These are phyloP conservation scores for Aphanomyces astaci DNA, from an alignment of 352 stramenopile species.

Conservation along the genomic window DNA sequence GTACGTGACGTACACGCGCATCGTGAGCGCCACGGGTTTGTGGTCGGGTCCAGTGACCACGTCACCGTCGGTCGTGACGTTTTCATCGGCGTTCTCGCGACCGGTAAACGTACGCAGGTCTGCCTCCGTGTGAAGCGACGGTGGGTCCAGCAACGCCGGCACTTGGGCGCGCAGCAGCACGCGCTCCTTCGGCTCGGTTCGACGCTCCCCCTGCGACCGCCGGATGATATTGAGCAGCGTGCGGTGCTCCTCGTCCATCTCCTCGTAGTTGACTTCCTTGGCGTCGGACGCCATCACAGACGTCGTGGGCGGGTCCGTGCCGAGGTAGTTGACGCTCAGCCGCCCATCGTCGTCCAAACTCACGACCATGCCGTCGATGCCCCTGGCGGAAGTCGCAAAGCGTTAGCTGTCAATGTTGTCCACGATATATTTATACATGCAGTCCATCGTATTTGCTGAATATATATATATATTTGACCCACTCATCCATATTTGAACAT, in stretches of 20 bases:
- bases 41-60: not conserved
- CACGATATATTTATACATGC: too few relatives aligned
- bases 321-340: slow-evolving; percentile 81
- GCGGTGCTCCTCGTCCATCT: slow-evolving; percentile 87
- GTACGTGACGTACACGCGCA: slow-evolving; percentile 81
- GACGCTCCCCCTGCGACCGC: slow-evolving; percentile 52
- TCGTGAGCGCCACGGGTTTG: slow-evolving; percentile 45
- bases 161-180: slow-evolving; percentile 73
- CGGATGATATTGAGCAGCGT: slow-evolving; percentile 82
- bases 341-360: slow-evolving; percentile 63
- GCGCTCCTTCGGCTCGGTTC: slow-evolving; percentile 59
- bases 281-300: slow-evolving; percentile 43
- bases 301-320: slow-evolving; percentile 78
- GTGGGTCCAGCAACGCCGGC: slow-evolving; percentile 49
- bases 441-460: too few relatives aligned
- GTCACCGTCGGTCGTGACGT: not conserved
- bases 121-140: not conserved
- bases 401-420: too few relatives aligned
- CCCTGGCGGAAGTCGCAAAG: too few relatives aligned
- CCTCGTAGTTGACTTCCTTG: slow-evolving; percentile 86
- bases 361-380: slow-evolving; percentile 73
- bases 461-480: too few relatives aligned
- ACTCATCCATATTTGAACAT: too few relatives aligned
- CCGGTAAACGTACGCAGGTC: slow-evolving; percentile 1
- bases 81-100: not conserved